phyloP scores from a whole-genome alignment of 192 early-diverging fungal species.

The Podila horticola region DNA sequence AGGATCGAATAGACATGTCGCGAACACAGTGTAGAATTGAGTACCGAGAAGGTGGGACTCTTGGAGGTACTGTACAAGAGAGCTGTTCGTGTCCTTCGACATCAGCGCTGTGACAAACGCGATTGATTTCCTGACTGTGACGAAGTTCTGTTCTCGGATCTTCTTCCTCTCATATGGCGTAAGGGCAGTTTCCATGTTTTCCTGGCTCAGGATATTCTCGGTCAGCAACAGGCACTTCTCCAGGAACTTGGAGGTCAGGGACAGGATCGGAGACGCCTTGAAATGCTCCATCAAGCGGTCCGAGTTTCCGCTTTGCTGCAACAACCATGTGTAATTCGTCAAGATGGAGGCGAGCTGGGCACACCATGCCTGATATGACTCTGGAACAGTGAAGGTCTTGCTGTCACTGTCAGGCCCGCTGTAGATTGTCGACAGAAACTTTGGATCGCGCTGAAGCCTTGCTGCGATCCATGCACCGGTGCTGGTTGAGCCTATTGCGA shows the following conservation, averaged over 20 bases:
- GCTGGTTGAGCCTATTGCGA: constrained; percentile 7
- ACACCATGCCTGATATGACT: constrained; percentile 40
- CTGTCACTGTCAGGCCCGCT: not conserved
- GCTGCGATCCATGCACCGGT: constrained; percentile 34
- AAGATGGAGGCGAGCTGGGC: constrained; percentile 32
- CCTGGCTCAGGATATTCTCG: not conserved
- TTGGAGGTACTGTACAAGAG: constrained; percentile 10
- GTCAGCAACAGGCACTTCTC: constrained; percentile 30
- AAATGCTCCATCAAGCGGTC: constrained; percentile 9
- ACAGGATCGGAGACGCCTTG: constrained; percentile 1
- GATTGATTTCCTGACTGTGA: constrained; percentile 17
- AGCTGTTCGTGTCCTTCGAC: constrained; percentile 6
- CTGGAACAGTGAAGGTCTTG: constrained; percentile 9
- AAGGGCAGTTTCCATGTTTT: constrained; percentile 14
- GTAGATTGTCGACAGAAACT: constrained; percentile 16
- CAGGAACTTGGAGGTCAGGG: constrained; percentile 23
- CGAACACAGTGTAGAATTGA: constrained; percentile 56
- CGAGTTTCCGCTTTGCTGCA: constrained; percentile 22
- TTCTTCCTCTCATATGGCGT: constrained; percentile 11
- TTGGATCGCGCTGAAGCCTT: constrained; percentile 17
- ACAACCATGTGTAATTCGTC: constrained; percentile 47
- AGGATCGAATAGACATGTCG: constrained; percentile 57
- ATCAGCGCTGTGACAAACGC: constrained; percentile 12
- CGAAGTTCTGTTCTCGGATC: constrained; percentile 42
- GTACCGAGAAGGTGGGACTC: constrained; percentile 37